Evolutionary conservation across 2,329 filamentous ascomycete genomes (phyloP), one percentile per base, ranked within the genome.

Genomic region (Pestalotiopsis fici): DNA sequence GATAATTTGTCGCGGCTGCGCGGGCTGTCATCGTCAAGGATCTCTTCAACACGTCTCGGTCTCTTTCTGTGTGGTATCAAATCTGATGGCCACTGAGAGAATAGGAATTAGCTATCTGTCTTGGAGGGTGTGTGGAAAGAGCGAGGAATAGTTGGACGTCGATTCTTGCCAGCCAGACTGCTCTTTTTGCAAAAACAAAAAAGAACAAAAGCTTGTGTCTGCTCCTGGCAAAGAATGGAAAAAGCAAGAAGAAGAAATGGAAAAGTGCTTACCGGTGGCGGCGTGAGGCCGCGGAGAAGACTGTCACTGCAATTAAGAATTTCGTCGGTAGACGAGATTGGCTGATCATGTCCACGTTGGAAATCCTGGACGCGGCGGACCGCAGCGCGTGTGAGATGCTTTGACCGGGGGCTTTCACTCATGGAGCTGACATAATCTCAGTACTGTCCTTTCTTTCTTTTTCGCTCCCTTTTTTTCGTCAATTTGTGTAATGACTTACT

Each of bases 1-100:
- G 70, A 69, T 64, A 79, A 67, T 62, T 73, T 76, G 65, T 78
- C 75, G 66, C 74, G 69, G 65, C 74, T 69, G 12, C 74, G 70
- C 3, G 68, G 60, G 4, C 68, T 76, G 39, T 75, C 70, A 39
- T 76, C 74, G 3, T 64, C 50, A 21, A 73, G 60, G n/a, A 76
- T 68, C 59, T 73, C 73, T 9, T 69, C 71, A 7, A 75, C 65
- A 50, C 27, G 28, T 12, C 62, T 72, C 57, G 54, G 63, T 11
- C 65, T 71, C 66, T 71, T 78, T 70, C 39, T 76, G 27, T 7
- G 70, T 60, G 61, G 71, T 64, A 62, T 43, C 67, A 72, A 68
- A 64, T 43, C 69, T 23, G 54, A 63, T 28, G 66, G 70, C 37
- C 73, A 60, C 9, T 50, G 11, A 50, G 18, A 23, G 9, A 6